phyloP scores from a whole-genome alignment of 1,284 basidiomycete species.

The Irpex sp. region DNA sequence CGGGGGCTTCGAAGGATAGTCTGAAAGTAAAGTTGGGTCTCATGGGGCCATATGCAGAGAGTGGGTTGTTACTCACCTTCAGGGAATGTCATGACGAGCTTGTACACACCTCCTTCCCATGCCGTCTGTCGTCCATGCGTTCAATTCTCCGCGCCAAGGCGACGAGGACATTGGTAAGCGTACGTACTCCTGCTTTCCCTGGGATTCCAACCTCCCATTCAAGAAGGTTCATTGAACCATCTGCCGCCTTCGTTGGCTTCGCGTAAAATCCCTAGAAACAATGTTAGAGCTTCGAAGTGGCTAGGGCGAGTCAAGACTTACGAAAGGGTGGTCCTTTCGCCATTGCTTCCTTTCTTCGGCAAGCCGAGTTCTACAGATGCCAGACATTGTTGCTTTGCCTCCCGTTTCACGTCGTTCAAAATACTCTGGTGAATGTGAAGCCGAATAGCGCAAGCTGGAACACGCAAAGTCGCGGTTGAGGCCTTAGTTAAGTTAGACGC shows the following conservation, averaged over 20 bases:
- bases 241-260: constrained; percentile 82
- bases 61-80: constrained; percentile 61
- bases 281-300: constrained; percentile 8
- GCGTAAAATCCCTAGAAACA: constrained; percentile 89
- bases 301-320: constrained; percentile 39
- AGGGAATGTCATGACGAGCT: constrained; percentile 91
- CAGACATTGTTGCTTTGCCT: constrained; percentile 51
- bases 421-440: neutral
- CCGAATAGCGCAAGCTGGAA: neutral
- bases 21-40: constrained; percentile 36
- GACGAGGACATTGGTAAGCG: constrained; percentile 5
- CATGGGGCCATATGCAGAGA: constrained; percentile 13
- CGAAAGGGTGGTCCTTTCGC: constrained; percentile 99
- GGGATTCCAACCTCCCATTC: constrained; percentile 98
- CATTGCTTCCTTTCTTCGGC: constrained; percentile 99
- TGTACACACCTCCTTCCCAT: constrained; percentile 96
- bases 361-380: constrained; percentile 81
- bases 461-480: neutral
- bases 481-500: neutral
- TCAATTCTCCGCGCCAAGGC: constrained; percentile 21
- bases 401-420: too few relatives aligned
- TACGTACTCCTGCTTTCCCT: constrained; percentile 76
- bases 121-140: constrained; percentile 65
- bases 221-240: constrained; percentile 95
- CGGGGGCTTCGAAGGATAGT: constrained; percentile 94